A percentile compares a stretch with the other conserved stretches of the same genome.
Conservation (phyloP, 1,284 basidiomycete species). For the Phylloporus gajari region DNA sequence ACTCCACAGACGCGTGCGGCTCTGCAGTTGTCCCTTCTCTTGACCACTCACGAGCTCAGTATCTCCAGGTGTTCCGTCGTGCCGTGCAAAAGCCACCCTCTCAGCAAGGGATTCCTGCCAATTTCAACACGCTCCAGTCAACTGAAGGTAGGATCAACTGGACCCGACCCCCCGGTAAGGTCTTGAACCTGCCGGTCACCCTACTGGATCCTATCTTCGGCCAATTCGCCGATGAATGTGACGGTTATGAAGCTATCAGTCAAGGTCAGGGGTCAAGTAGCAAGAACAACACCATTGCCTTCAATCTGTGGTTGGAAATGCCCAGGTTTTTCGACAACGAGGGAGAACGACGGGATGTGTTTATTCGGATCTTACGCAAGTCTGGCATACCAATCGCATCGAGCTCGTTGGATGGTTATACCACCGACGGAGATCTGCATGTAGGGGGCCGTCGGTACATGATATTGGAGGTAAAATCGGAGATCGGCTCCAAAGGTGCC, state of each 20-base stretch:
- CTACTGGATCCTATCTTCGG: not conserved
- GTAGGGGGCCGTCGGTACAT: not conserved
- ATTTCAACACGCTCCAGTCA: not conserved
- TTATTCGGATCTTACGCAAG: not conserved
- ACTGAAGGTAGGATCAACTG: not conserved
- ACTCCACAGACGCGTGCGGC: too few relatives aligned
- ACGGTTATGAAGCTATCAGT: too few relatives aligned
- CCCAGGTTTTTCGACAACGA: not conserved
- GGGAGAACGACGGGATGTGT: not conserved
- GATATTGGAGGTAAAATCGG: constrained; percentile 30
- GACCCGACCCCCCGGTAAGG: not conserved
- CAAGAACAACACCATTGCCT: not conserved
- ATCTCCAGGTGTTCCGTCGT: too few relatives aligned
- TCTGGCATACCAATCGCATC: not conserved
- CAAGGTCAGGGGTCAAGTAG: not conserved
- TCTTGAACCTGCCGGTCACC: not conserved
- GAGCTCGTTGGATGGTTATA: not conserved
- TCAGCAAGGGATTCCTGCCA: not conserved
- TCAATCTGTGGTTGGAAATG: not conserved
- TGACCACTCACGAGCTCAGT: too few relatives aligned
- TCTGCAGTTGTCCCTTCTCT: too few relatives aligned
- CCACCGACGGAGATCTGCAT: constrained; percentile 11
- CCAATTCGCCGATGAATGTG: not conserved
- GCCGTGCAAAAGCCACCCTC: not conserved
- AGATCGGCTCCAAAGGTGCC: constrained; percentile 21